Conservation (phyloP, 768 basidiomycete genomes). For the Leccinum ochraceum region DNA sequence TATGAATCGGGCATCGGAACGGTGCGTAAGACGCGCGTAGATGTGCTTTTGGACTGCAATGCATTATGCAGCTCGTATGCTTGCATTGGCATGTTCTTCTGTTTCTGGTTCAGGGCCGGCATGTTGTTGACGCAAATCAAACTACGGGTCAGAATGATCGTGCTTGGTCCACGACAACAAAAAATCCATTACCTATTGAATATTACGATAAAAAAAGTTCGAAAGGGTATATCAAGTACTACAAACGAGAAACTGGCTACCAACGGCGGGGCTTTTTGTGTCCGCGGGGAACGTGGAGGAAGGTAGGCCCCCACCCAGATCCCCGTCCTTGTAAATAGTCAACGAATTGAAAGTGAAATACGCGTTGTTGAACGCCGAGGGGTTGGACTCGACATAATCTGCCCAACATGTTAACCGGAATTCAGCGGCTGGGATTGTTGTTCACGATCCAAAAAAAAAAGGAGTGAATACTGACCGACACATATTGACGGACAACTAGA, state of each 20-base stretch:
- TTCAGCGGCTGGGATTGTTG: background rate
- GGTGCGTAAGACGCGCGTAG: no score
- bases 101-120: no score
- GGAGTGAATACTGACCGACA: slow-evolving; percentile 17
- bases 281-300: background rate
- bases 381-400: slow-evolving; percentile 40
- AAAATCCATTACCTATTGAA: background rate
- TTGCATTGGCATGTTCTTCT: slow-evolving; percentile 20
- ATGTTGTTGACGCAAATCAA: no score
- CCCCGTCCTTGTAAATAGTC: slow-evolving; percentile 31
- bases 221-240: background rate
- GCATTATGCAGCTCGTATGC: no score
- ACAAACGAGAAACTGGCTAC: background rate
- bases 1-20: no score
- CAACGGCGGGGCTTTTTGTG: background rate
- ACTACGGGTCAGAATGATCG: background rate
- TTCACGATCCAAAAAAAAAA: background rate
- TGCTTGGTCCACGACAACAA: background rate
- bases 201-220: background rate
- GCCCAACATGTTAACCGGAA: background rate
- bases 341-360: slow-evolving; percentile 43
- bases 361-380: slow-evolving; percentile 40
- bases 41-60: no score
- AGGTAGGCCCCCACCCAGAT: background rate
- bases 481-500: slow-evolving; percentile 33